Evolutionary conservation across 257 asterid genomes (phyloP), one percentile per base, ranked within the genome.

Genomic region (Rauvolfia tetraphylla): DNA sequence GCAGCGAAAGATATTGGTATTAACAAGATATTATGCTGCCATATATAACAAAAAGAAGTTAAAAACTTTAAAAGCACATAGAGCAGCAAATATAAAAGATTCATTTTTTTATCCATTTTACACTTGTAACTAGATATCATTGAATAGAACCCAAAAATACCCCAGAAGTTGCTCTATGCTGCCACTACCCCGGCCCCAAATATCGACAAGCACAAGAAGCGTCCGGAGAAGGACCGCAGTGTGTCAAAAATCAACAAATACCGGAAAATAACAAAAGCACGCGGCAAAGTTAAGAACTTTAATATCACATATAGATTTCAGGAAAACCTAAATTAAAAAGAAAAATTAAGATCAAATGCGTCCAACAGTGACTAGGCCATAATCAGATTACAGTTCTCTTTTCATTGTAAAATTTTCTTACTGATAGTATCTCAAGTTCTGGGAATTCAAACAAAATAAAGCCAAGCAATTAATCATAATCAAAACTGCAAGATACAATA

Each of bases 11-110:
- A 69, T 44, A 41, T 36, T 33, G 78, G 56, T 75, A 72, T 75
- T 31, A 75, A 59, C 38, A 72, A 57, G 73, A 23, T 69, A 29
- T n/a, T 51, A 12, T 69, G 33, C 84, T 73, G 81, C 73, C 71
- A 68, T 36, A 46, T 36, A 73, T 14, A 73, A 42, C n/a, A 73
- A 36, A 74, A 33, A 29, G 48, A 17, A 38, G 25, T 22, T 41
- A 42, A 39, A 63, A 54, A 42, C 13, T 11, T 63, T 10, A 27
- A 42, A 27, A 39, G 18, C 18, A 18, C 9, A 41, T 29, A 46
- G 36, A 46, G 3, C 23, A 15, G 51, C 49, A 69, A 7, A 67
- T 39, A 22, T 20, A 39, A 20, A 6, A n/a, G n/a, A n/a, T 56
- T 22, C 49, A 66, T 67, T 67, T 38, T 49, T 14, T 33, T 67